These are phyloP conservation scores for Prillingera fragicola DNA, from an alignment of 1,284 basidiomycete species.

Conservation along the genomic window DNA sequence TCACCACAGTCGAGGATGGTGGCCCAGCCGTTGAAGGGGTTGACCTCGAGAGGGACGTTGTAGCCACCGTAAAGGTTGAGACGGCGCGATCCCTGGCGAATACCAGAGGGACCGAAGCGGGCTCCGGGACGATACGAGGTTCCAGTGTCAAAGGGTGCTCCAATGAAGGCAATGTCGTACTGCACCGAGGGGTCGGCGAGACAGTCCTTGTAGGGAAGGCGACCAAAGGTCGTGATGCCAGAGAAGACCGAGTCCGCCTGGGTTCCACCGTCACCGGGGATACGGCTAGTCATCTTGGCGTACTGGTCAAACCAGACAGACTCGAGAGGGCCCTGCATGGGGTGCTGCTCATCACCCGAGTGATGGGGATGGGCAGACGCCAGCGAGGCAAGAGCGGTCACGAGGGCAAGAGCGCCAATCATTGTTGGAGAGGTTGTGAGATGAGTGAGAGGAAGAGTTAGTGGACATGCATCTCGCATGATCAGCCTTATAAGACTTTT, in stretches of 20 bases:
- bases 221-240: constrained; percentile 42
- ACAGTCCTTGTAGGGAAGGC: constrained; percentile 37
- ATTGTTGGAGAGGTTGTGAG: neutral
- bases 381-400: neutral
- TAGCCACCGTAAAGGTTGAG: constrained; percentile 25
- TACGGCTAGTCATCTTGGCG: no score
- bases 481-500: no score
- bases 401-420: neutral
- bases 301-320: constrained; percentile 5
- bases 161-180: constrained; percentile 54
- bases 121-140: constrained; percentile 52
- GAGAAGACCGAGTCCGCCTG: constrained; percentile 24
- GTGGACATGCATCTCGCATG: no score
- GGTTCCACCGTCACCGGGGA: constrained; percentile 6
- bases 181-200: constrained; percentile 41
- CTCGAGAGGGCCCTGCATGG: constrained; percentile 3
- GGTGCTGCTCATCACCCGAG: constrained; percentile 1
- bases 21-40: constrained; percentile 26
- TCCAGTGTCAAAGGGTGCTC: constrained; percentile 66
- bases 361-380: neutral
- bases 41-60: constrained; percentile 34
- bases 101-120: constrained; percentile 73
- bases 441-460: no score
- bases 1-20: constrained; percentile 39
- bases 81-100: constrained; percentile 51